Percentiles rank a stretch among this genome's conserved stretches.
phyloP scores from a whole-genome alignment of 1,284 basidiomycete genomes.

The Trichosporon sp. region DNA sequence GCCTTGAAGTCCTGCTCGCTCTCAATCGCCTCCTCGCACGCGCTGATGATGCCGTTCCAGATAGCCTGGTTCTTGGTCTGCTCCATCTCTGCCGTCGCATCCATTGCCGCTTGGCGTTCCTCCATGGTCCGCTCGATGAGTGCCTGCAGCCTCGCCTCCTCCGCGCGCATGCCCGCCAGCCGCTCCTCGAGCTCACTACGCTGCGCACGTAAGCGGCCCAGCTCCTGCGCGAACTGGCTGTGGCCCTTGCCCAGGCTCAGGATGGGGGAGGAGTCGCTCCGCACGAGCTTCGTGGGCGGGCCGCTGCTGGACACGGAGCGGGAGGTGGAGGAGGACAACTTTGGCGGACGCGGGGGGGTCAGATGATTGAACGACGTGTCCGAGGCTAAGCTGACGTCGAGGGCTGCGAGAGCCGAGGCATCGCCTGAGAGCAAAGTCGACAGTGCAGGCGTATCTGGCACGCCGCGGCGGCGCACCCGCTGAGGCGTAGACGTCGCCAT shows the following conservation, averaged over 20 bases:
- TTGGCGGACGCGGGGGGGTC: slow-evolving; percentile 25
- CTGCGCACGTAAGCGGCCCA: slow-evolving; percentile 24
- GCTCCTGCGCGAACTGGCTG: slow-evolving; percentile 17
- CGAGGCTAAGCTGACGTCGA: slow-evolving; percentile 28
- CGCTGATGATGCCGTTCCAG: slow-evolving; percentile 26
- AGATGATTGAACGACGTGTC: slow-evolving; percentile 25
- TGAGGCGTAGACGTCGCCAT: slow-evolving; percentile 2
- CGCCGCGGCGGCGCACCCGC: background rate
- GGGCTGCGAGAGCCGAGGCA: slow-evolving; percentile 10
- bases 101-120: slow-evolving; percentile 24
- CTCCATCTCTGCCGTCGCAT: slow-evolving; percentile 15
- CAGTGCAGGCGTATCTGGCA: slow-evolving; percentile 28
- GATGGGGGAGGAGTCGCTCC: background rate
- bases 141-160: slow-evolving; percentile 23
- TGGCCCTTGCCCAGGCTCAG: slow-evolving; percentile 7
- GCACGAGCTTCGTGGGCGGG: background rate
- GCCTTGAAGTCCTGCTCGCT: slow-evolving; percentile 23
- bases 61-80: slow-evolving; percentile 22
- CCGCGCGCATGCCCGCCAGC: slow-evolving; percentile 18
- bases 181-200: slow-evolving; percentile 22
- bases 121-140: slow-evolving; percentile 21
- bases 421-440: slow-evolving; percentile 23
- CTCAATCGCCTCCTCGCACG: slow-evolving; percentile 29
- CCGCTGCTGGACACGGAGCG: background rate
- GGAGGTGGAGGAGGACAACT: background rate